Conservation (phyloP, 1,284 basidiomycete species). For the Leccinum pachyderme region DNA sequence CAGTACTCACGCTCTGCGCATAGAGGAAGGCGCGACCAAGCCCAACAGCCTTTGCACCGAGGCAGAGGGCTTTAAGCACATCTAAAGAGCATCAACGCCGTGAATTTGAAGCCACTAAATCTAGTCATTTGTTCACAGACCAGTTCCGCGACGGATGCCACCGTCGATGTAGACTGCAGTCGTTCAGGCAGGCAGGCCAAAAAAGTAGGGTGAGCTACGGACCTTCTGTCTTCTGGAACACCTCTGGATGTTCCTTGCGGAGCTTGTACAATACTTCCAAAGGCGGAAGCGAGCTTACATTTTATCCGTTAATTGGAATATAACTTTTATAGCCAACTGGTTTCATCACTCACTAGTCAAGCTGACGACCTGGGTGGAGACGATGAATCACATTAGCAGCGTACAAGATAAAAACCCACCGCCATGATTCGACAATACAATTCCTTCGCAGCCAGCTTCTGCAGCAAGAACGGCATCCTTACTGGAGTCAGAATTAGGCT, state of each 20-base stretch:
- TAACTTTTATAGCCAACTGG: slow-evolving; percentile 1
- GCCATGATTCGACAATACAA: slow-evolving; percentile 90
- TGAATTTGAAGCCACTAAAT: slow-evolving; percentile 2
- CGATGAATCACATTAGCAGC: slow-evolving; percentile 4
- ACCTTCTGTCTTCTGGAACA: slow-evolving; percentile 75
- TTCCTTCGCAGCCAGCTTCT: slow-evolving; percentile 84
- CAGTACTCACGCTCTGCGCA: slow-evolving; percentile 70
- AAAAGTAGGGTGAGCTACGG: slow-evolving; percentile 4
- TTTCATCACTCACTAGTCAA: slow-evolving; percentile 61
- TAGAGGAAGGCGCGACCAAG: slow-evolving; percentile 90
- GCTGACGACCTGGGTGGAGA: slow-evolving; percentile 61
- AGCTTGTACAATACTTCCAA: slow-evolving; percentile 78
- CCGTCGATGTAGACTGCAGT: slow-evolving; percentile 83
- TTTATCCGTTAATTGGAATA: neutral
- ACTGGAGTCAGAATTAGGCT: slow-evolving; percentile 9
- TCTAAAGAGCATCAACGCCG: slow-evolving; percentile 41
- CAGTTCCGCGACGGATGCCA: slow-evolving; percentile 81
- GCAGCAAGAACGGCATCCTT: slow-evolving; percentile 84
- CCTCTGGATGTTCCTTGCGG: slow-evolving; percentile 67
- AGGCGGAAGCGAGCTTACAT: slow-evolving; percentile 59
- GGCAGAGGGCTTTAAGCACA: slow-evolving; percentile 86
- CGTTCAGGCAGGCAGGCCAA: slow-evolving; percentile 1
- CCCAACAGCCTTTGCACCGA: slow-evolving; percentile 89
- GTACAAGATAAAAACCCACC: slow-evolving; percentile 47
- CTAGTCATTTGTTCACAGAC: slow-evolving; percentile 34